Base-by-base conservation (phyloP, 148 eudicot genomes). In the Drosera capensis region DNA sequence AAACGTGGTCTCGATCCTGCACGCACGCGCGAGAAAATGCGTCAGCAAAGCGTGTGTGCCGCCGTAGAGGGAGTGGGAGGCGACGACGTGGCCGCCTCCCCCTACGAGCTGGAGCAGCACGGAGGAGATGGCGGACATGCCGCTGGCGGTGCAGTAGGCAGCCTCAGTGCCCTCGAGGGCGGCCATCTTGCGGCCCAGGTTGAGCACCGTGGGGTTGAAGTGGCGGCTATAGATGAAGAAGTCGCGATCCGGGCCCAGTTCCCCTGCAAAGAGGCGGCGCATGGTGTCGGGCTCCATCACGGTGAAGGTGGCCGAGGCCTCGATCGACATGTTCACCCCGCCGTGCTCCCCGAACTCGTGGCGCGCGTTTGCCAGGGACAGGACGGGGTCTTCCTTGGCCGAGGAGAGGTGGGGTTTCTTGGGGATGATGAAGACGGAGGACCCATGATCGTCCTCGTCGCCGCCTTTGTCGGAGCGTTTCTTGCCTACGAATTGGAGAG, bases 291-390 rank as follows among this genome's bases (percentile, higher is more conserved):
- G 88, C 52, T 90, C 95, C 95, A 85, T 90, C 14, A 90, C 94
- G 25, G 95, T 90, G 67, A 90, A 90, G 20, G 99, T 90, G 31
- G 94, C 94, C 14, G 99, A 90, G 4, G 95, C 94, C 68, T 90
- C 95, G 47, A 90, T 85, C 0, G 99, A 90, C 99, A 90, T 90
- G 78, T 90, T 90, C 0, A 90, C 94, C 25, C 99, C 99, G 23
- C 95, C 95, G 58, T 90, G 99, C 57, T 85, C 95, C 8, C 99
- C 94, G 49, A 90, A 85, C 58, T 90, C 94, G 52, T 90, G 99
- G 29, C 94, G 79, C 0, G 58, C 66, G 29, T 48, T 62, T 14
- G 88, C 88, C 4, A 90, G 55, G 1, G 88, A 70, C 0, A 69
- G 82, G 23, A 52, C 74, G 0, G 94, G 99, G 26, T 85, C 99